Base-by-base conservation (phyloP, 2,329 filamentous ascomycete species). In the Xylaria sp. region DNA sequence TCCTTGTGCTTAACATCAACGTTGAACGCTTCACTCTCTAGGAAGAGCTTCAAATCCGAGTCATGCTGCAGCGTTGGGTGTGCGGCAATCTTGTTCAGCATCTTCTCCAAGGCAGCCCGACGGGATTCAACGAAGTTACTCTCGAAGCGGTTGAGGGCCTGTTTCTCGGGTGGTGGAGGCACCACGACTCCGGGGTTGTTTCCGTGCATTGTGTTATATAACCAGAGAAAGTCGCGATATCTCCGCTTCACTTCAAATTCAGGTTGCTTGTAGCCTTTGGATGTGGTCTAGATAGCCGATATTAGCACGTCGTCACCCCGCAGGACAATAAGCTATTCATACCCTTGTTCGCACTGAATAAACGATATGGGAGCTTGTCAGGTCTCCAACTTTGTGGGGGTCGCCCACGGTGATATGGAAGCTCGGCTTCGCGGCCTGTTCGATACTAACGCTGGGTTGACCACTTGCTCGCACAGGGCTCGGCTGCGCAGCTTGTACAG, bases 1-100 rank as follows among this genome's bases (percentile, higher is more conserved):
- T 98, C 95, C 81, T 97, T 97, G 83, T 99, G 96, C 85, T 98
- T 99, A 77, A 99, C 91, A 77, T 99, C 96, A 46, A 97, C 89
- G 77, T 94, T 98, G 84, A 99, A 98, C 0, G 94, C 87, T 76
- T 99, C 96, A 78, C 94, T 98, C 82, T 99, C 96, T 15, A 99
- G 84, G 81, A 99, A 99, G 5, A 98, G 90, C 84, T 99, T 99
- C 71, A 99, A 82, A 78, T 99, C 96, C 6, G 89, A 90, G 78
- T 99, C 96, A 76, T 97, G 93, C 79, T 98, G 96, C 73, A 99
- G 85, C 41, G 94, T 92, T 8, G 94, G 91, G 80, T 99, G 96
- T 12, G 90, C 89, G 2, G 95, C 94, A 69, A 90, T 96, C 85
- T 97, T 98, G 87, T 98, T 98, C 64, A 98, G 85, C 96, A 99